phyloP scores from a whole-genome alignment of 805 yeast species.

The Suhomyces faveliae region DNA sequence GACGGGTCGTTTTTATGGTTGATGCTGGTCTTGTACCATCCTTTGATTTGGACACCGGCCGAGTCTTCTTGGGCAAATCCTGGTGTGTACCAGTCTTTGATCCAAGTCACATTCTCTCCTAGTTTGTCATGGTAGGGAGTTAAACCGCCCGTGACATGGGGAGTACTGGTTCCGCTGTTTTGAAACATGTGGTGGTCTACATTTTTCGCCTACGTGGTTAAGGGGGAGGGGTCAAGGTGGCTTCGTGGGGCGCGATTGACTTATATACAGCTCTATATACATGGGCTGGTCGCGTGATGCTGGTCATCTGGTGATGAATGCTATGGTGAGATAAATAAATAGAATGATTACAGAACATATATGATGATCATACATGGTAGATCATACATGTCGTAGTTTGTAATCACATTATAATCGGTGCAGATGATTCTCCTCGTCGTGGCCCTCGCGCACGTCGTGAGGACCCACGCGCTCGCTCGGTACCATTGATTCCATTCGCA shows the following conservation, averaged over 20 bases:
- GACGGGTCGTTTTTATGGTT: constrained; percentile 15
- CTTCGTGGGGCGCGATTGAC: constrained; percentile 1
- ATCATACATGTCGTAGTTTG: no score
- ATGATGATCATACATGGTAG: no score
- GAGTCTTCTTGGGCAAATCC: constrained; percentile 1
- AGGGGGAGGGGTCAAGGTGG: not conserved
- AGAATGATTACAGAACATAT: no score
- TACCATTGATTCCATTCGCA: constrained; percentile 5
- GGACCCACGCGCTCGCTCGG: no score
- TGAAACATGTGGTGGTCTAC: constrained; percentile 4
- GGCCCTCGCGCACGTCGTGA: no score
- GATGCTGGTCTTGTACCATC: constrained; percentile 35
- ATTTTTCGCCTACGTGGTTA: no score
- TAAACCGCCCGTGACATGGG: constrained; percentile 1
- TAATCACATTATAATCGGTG: no score
- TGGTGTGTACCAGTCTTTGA: constrained; percentile 35
- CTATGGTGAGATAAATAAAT: no score
- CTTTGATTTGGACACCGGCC: constrained; percentile 21
- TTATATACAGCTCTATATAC: not conserved
- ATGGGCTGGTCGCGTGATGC: not conserved
- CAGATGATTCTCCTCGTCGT: not conserved
- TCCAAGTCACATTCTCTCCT: constrained; percentile 34
- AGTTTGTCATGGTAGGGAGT: constrained; percentile 19
- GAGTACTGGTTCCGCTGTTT: constrained; percentile 19
- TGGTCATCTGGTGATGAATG: no score